Evolutionary conservation across 106 monocot genomes (phyloP), one percentile per base, ranked within the genome.

Genomic region (Phalaenopsis equestris): DNA sequence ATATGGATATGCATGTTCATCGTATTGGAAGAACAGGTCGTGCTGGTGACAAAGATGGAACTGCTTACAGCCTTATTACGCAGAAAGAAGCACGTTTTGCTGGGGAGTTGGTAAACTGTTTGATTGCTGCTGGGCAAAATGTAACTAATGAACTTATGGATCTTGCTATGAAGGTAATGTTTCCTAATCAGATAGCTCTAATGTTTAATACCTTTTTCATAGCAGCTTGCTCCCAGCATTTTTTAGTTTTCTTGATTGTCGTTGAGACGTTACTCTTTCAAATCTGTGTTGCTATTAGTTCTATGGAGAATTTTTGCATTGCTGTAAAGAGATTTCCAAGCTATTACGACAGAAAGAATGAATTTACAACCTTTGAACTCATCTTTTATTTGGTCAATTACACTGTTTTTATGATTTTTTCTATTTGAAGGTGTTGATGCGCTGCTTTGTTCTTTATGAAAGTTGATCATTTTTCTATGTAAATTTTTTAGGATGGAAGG

Each of bases 11-110:
- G 90, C 94, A 99, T 85, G 92, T 99, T 58, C 98, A 99, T 77
- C 94, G 98, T 77, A 91, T 99, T 83, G 98, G 98, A 55, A 84
- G 98, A 84, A 99, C 98, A n/a, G 98, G 98, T 8, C 94, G 98
- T 86, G 98, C 98, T 80, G 98, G 98, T 64, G 89, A 93, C 77
- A 99, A 99, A 86, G 98, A 99, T 73, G 98, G 98, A 36, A 88
- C 82, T 37, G 98, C 98, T 4, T 93, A 93, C 75, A 99, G 94
- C 19, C 89, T 99, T 21, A 87, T 99, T 52, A 93, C 94, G 57
- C 89, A 86, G 45, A 95, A 91, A 72, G 98, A 99, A 86, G 88
- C 92, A 84, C 92, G 94, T 41, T 99, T 95, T 88, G 92, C 98
- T 56, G 94, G 93, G 77, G 98, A 99, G 72, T 77, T 99, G 80